These are phyloP conservation scores for Aureobasidium sp. DNA, from an alignment of 2,329 filamentous ascomycete genomes.

Conservation along the genomic window DNA sequence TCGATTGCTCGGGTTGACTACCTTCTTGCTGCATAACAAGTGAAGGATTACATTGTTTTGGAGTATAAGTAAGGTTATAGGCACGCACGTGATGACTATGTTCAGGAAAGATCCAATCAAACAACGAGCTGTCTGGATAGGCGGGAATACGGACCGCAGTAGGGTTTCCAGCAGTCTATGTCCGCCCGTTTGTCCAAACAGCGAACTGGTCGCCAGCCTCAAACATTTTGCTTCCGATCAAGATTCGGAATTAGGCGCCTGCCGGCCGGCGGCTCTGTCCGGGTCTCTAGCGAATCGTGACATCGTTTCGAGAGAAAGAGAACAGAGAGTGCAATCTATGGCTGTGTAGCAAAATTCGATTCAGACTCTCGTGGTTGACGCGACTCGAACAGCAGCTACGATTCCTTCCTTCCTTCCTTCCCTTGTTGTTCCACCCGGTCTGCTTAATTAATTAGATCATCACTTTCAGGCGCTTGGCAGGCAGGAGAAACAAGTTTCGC, in stretches of 20 bases:
- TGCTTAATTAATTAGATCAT: not conserved
- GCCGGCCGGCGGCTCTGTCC: slow-evolving; percentile 7
- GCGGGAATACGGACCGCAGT: not conserved
- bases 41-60: not conserved
- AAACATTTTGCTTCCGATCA: not conserved
- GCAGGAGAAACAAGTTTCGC: not conserved
- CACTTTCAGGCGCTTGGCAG: not conserved
- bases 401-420: not conserved
- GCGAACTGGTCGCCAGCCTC: not conserved
- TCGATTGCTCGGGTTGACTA: not conserved
- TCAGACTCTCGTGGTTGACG: not conserved
- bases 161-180: not conserved
- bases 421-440: not conserved
- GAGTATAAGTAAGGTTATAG: not conserved
- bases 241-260: slow-evolving; percentile 5
- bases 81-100: not conserved
- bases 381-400: not conserved
- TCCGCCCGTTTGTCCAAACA: not conserved
- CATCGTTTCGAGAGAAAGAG: not conserved
- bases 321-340: not conserved
- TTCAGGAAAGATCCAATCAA: not conserved
- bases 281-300: not conserved
- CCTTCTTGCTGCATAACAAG: not conserved
- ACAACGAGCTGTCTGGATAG: too few species aligned
- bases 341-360: not conserved